Percentiles rank a stretch among this genome's conserved stretches.
These are phyloP conservation scores for Linnemannia hyalina DNA, from an alignment of 192 early-diverging fungal species.

Conservation along the genomic window DNA sequence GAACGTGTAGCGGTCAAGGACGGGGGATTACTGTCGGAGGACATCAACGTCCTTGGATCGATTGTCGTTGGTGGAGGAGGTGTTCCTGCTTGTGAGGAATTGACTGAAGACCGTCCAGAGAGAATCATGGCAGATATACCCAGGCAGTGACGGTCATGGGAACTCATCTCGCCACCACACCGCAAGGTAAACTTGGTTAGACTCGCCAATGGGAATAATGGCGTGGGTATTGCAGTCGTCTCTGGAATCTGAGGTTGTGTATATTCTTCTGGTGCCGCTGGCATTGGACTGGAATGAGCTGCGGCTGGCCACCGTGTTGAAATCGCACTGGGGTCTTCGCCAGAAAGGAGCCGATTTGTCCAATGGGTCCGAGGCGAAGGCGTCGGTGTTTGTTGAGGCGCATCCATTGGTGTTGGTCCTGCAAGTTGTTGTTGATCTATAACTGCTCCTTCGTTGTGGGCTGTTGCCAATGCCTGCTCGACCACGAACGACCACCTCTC, in stretches of 20 bases:
- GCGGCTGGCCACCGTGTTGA: background rate
- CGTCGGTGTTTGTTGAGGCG: background rate
- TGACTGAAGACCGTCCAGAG: conserved; percentile 20
- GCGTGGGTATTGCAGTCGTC: background rate
- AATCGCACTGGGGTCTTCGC: background rate
- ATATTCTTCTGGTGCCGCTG: background rate
- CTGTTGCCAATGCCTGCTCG: background rate
- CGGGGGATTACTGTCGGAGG: background rate
- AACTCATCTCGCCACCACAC: conserved; percentile 28
- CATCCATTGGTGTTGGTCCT: background rate
- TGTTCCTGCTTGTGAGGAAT: conserved; percentile 8
- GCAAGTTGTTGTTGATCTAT: background rate
- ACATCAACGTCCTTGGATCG: background rate
- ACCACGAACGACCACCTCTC: conserved; percentile 46
- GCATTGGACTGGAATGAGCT: background rate
- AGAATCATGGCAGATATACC: conserved; percentile 22
- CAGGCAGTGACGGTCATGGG: conserved; percentile 25
- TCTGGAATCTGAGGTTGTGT: background rate
- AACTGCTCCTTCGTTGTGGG: background rate
- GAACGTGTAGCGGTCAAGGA: background rate
- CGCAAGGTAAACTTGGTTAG: conserved; percentile 20
- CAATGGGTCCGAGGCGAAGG: background rate
- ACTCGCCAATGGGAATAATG: conserved; percentile 19
- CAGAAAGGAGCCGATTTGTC: background rate
- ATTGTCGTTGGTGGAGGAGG: background rate